These are phyloP conservation scores for Ogataea nitratoaversa DNA, from an alignment of 805 yeast genomes.

Conservation along the genomic window DNA sequence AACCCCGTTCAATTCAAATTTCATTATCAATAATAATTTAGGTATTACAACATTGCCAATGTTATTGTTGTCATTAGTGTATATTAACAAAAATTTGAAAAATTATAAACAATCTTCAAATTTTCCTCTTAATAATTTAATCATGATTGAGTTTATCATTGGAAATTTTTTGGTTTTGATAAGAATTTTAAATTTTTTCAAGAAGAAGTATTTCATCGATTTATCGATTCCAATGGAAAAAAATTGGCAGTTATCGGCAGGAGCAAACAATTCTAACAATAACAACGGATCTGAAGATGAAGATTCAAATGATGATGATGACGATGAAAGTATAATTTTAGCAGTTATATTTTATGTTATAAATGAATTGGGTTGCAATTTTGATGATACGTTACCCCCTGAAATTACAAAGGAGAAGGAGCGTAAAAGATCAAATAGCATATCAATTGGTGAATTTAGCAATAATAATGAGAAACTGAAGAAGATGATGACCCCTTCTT, in stretches of 20 bases:
- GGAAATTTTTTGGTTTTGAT: slow-evolving; percentile 45
- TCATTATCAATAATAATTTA: slow-evolving; percentile 45
- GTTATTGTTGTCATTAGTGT: slow-evolving; percentile 33
- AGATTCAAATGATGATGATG: slow-evolving; percentile 14
- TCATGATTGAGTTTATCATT: slow-evolving; percentile 35
- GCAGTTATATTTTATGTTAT: slow-evolving; percentile 27
- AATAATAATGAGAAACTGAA: slow-evolving; percentile 26
- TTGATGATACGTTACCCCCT: slow-evolving; percentile 3
- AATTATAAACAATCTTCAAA: slow-evolving; percentile 26
- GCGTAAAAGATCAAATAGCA: slow-evolving; percentile 21
- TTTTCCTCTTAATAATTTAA: slow-evolving; percentile 31
- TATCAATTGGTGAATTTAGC: slow-evolving; percentile 25
- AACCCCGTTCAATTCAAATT: slow-evolving; percentile 21
- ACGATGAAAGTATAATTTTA: slow-evolving; percentile 26
- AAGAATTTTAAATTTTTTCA: slow-evolving; percentile 36
- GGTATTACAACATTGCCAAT: slow-evolving; percentile 50
- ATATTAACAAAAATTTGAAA: slow-evolving; percentile 25
- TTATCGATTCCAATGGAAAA: slow-evolving; percentile 17
- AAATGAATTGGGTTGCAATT: slow-evolving; percentile 24
- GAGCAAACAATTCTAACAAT: slow-evolving; percentile 1
- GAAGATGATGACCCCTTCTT: slow-evolving; percentile 6
- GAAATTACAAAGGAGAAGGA: slow-evolving; percentile 1
- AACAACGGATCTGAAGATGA: slow-evolving; percentile 15
- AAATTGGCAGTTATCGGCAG: slow-evolving; percentile 16
- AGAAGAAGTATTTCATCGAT: slow-evolving; percentile 22